Conservation (phyloP, 192 early-diverging fungal species). For the Dissophora ornata region DNA sequence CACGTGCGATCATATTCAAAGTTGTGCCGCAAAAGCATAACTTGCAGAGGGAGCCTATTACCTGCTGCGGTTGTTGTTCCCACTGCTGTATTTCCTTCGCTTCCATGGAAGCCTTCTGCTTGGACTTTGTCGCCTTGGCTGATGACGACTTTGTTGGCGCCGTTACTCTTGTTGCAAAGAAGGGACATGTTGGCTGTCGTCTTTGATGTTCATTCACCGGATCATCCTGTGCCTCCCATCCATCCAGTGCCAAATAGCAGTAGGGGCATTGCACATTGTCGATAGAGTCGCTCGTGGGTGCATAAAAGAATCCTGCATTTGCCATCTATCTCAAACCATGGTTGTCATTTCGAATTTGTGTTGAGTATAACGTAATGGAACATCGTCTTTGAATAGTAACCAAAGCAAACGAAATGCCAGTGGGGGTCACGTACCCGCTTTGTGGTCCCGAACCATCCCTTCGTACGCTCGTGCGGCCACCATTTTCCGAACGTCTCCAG, state of each 20-base stretch:
- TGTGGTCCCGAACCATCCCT: conserved; percentile 39
- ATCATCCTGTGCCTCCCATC: conserved; percentile 52
- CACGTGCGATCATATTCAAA: no score
- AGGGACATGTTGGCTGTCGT: conserved; percentile 34
- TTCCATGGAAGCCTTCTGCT: neutral
- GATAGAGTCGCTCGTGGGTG: conserved; percentile 24
- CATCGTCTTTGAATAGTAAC: no score
- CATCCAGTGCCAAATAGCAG: conserved; percentile 43
- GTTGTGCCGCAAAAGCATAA: no score
- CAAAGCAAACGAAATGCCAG: neutral
- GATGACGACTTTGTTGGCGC: conserved; percentile 32
- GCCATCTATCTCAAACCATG: conserved; percentile 30
- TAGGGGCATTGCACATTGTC: conserved; percentile 52
- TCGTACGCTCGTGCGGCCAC: conserved; percentile 50
- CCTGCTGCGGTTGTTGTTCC: no score
- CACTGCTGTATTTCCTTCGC: no score
- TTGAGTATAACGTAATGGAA: no score
- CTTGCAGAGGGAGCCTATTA: no score
- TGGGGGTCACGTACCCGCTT: conserved; percentile 31
- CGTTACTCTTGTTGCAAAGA: conserved; percentile 36
- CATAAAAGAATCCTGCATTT: conserved; percentile 53
- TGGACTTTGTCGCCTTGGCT: conserved; percentile 19
- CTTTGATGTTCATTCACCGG: conserved; percentile 53
- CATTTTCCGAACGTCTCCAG: conserved; percentile 53
- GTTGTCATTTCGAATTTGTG: no score